Evolutionary conservation across 352 stramenopile species (phyloP).

Genomic region (Phytophthora ramorum): DNA sequence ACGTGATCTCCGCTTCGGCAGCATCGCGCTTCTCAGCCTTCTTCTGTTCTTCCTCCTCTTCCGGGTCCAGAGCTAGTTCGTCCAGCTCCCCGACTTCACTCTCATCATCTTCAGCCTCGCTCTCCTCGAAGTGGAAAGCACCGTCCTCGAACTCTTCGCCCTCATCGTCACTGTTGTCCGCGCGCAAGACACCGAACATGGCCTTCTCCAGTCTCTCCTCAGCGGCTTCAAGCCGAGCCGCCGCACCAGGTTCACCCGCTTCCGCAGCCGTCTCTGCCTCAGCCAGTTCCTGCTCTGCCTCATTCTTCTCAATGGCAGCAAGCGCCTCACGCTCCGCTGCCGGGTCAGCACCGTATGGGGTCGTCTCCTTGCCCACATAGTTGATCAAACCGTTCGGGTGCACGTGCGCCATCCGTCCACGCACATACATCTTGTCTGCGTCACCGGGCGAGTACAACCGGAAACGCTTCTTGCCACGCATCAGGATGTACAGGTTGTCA

Average conservation of each 20-base stretch:
- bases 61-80: conserved; percentile 53
- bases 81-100: conserved; percentile 55
- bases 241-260: conserved; percentile 53
- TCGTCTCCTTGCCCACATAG: conserved; percentile 91
- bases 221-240: conserved; percentile 54
- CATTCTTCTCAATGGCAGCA: conserved; percentile 67
- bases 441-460: conserved; percentile 93
- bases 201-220: conserved; percentile 74
- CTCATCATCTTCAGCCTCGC: conserved; percentile 61
- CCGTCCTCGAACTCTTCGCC: conserved; percentile 62
- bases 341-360: conserved; percentile 76
- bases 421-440: conserved; percentile 92
- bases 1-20: conserved; percentile 62
- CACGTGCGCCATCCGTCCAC: conserved; percentile 83
- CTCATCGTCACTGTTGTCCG: conserved; percentile 53
- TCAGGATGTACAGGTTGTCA: conserved; percentile 98
- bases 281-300: conserved; percentile 66
- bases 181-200: conserved; percentile 81
- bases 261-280: conserved; percentile 63
- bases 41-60: conserved; percentile 44
- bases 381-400: conserved; percentile 97
- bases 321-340: conserved; percentile 59
- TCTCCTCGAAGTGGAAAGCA: conserved; percentile 60
- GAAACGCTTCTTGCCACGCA: conserved; percentile 95
- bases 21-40: conserved; percentile 33